Conservation (phyloP, 2,329 filamentous ascomycete genomes). For the Cladosporium austrohemisphaericum region DNA sequence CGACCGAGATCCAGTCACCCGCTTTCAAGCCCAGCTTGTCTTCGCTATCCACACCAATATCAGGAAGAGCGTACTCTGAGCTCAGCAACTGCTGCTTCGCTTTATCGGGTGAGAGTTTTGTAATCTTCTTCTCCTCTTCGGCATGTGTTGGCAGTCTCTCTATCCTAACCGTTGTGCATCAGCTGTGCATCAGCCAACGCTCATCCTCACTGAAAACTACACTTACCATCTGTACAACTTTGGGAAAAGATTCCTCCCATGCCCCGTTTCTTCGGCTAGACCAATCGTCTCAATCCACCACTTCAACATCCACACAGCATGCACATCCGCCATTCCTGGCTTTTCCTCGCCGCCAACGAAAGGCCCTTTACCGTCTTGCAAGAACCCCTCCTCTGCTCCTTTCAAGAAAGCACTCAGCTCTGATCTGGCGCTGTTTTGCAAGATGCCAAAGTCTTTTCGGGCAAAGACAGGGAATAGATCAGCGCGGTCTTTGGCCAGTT, state of each 20-base stretch:
- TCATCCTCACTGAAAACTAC: neutral
- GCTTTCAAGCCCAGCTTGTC: slow-evolving; percentile 19
- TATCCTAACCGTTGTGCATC: slow-evolving; percentile 14
- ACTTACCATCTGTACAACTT: slow-evolving; percentile 22
- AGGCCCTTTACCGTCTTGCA: slow-evolving; percentile 16
- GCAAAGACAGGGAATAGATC: slow-evolving; percentile 24
- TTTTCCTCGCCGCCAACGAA: slow-evolving; percentile 19
- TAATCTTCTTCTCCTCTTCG: slow-evolving; percentile 16
- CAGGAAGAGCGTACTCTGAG: slow-evolving; percentile 18
- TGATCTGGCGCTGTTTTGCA: slow-evolving; percentile 19
- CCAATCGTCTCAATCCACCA: slow-evolving; percentile 22
- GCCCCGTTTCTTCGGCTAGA: slow-evolving; percentile 19
- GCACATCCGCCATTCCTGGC: slow-evolving; percentile 20
- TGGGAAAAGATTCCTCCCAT: slow-evolving; percentile 19
- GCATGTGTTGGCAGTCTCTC: slow-evolving; percentile 19
- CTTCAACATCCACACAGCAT: slow-evolving; percentile 24
- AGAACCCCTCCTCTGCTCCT: slow-evolving; percentile 22
- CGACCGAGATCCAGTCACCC: slow-evolving; percentile 20
- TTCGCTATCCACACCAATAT: slow-evolving; percentile 18
- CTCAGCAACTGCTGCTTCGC: slow-evolving; percentile 19
- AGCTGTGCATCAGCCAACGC: too few relatives aligned
- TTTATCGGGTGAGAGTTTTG: slow-evolving; percentile 21
- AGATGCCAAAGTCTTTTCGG: slow-evolving; percentile 18
- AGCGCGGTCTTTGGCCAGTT: slow-evolving; percentile 21
- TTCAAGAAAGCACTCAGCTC: slow-evolving; percentile 20